These are phyloP conservation scores for Fusarium verrucosum DNA, from an alignment of 2,329 filamentous ascomycete genomes.

Conservation along the genomic window DNA sequence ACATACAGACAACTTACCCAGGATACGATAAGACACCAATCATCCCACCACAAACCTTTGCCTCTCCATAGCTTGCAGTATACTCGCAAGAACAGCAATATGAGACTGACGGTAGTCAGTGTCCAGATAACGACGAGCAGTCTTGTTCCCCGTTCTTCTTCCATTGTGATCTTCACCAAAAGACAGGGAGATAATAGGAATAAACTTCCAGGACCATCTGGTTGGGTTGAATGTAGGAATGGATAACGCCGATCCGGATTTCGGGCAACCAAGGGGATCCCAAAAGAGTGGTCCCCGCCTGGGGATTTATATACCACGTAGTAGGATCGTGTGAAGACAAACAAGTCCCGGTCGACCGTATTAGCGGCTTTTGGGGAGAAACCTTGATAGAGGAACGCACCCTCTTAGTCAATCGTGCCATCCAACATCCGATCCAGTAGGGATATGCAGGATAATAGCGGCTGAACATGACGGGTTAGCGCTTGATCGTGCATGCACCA, in stretches of 20 bases:
- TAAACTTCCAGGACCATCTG: not conserved
- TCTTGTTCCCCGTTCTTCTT: constrained; percentile 42
- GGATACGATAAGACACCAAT: constrained; percentile 48
- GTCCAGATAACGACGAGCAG: constrained; percentile 48
- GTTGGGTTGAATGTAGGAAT: not conserved
- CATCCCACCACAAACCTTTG: constrained; percentile 51
- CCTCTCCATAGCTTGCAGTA: constrained; percentile 52
- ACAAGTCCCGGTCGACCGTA: no score
- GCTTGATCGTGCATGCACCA: constrained; percentile 15
- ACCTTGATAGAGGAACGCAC: constrained; percentile 2
- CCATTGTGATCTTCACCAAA: not conserved
- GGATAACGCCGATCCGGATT: constrained; percentile 22
- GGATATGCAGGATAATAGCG: constrained; percentile 25
- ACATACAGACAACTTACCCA: constrained; percentile 45
- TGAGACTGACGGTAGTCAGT: constrained; percentile 33
- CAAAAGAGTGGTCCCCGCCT: constrained; percentile 5
- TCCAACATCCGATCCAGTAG: constrained; percentile 20
- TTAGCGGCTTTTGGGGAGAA: not conserved
- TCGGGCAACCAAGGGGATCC: constrained; percentile 14
- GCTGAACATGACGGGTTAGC: not conserved
- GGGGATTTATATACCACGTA: constrained; percentile 28
- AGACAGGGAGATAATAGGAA: not conserved
- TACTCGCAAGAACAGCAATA: constrained; percentile 46
- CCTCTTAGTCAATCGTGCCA: constrained; percentile 14
- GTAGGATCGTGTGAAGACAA: no score